Evolutionary conservation across 768 basidiomycete species (phyloP).

Genomic region (Pholiota molesta): DNA sequence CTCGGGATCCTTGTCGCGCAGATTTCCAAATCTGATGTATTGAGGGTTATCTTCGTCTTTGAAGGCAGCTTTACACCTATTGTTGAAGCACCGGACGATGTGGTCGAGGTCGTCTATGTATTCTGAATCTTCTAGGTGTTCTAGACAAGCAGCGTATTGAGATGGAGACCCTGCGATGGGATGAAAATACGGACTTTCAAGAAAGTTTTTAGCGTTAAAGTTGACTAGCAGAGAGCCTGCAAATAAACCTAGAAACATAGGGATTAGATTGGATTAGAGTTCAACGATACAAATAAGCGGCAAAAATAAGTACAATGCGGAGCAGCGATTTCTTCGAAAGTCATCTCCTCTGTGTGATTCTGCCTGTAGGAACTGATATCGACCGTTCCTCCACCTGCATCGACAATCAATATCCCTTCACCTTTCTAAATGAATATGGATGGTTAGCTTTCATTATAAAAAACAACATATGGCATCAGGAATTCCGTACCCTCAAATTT

Average conservation of each 20-base stretch:
- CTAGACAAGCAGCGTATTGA: background rate
- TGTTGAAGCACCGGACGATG: slow-evolving; percentile 48
- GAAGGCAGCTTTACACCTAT: slow-evolving; percentile 50
- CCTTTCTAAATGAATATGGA: slow-evolving; percentile 1
- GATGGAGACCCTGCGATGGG: background rate
- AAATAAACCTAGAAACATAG: slow-evolving; percentile 39
- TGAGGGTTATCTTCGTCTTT: slow-evolving; percentile 38
- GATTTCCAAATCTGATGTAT: slow-evolving; percentile 53
- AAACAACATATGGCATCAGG: background rate
- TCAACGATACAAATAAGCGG: background rate
- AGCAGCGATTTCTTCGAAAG: slow-evolving; percentile 51
- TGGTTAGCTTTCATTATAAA: background rate
- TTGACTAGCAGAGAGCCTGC: slow-evolving; percentile 56
- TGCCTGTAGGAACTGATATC: slow-evolving; percentile 59
- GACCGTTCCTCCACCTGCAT: slow-evolving; percentile 65
- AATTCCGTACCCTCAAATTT: background rate
- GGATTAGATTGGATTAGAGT: background rate
- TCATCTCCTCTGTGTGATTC: slow-evolving; percentile 23
- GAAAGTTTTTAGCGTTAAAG: slow-evolving; percentile 39
- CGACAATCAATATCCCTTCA: slow-evolving; percentile 44
- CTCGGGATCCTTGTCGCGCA: slow-evolving; percentile 40
- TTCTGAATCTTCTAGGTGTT: slow-evolving; percentile 39
- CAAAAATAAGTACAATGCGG: slow-evolving; percentile 38
- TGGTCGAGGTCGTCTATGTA: slow-evolving; percentile 46
- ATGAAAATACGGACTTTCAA: slow-evolving; percentile 34